Base-by-base conservation (phyloP, 2,329 filamentous ascomycete genomes). In the Aspergillus pseudonomiae region DNA sequence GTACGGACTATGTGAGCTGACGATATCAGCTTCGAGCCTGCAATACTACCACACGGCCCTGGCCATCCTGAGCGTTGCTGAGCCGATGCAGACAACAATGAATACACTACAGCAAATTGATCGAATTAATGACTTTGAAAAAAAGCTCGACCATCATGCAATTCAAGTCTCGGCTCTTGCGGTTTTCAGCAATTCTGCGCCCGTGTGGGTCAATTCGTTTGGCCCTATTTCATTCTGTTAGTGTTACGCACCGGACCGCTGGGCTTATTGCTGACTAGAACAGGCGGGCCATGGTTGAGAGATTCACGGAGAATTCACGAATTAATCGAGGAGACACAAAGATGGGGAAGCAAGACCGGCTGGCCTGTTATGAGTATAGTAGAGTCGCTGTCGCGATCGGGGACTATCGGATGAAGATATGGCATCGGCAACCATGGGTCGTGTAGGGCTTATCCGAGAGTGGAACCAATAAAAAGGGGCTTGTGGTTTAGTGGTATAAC, bases 191-290 rank as follows among this genome's bases (percentile, higher is more conserved):
- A 78, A 78, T 6, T 78, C 74, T 6, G 72, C 79, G 0, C 68
- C 81, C 0, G 81, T 83, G 2, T 70, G 82, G 6, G 80, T 84
- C 4, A 84, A 84, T 63, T 74, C 80, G 3, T 84, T 84, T 66
- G 82, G 82, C 0, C 82, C 82, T 16, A 82, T 84, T 32, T 73
- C 78, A 1, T 83, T 79, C 58, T 83, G 82, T 82, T 67, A 70
- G 78, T 73, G 3, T 26, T 36, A n/a, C 14, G 14, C 39, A 11
- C 14, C 43, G 34, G 16, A 57, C 16, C 36, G 2, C n/a, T 6
- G 9, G 19, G 19, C 1, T 34, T 52, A 9, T 11, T 21, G 10
- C n/a, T 53, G n/a, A 56, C 32, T 32, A 19, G 24, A n/a, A 7
- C 26, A 70, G 67, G 68, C 61, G 66, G 67, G 4, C 57, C 59